Conservation (phyloP, 2,329 filamentous ascomycete species). For the Fusarium floridanum region DNA sequence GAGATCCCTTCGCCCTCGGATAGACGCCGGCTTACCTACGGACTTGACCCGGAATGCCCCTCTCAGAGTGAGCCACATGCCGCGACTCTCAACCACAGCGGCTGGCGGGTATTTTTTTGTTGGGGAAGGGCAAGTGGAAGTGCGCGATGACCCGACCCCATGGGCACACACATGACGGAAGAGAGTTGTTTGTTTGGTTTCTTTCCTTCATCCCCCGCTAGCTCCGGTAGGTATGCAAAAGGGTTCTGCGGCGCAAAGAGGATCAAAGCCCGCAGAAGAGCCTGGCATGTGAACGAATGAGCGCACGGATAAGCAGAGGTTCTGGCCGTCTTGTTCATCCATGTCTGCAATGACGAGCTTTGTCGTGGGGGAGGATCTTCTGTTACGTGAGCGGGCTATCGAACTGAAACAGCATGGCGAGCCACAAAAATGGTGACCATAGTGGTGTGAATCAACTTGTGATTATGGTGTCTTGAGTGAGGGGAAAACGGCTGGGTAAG, state of each 20-base stretch:
- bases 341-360: not conserved
- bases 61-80: slow-evolving; percentile 4
- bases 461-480: slow-evolving; percentile 22
- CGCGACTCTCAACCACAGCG: slow-evolving; percentile 32
- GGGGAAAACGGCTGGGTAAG: slow-evolving; percentile 14
- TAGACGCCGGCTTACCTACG: slow-evolving; percentile 3
- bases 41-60: not conserved
- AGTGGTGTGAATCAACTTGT: slow-evolving; percentile 37
- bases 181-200: not conserved
- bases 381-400: slow-evolving; percentile 25
- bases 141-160: not conserved
- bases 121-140: slow-evolving; percentile 18
- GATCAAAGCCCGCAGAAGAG: not conserved
- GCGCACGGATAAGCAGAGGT: slow-evolving; percentile 16
- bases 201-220: not conserved
- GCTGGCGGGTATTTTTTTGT: slow-evolving; percentile 31
- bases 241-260: not conserved
- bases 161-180: not conserved
- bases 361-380: slow-evolving; percentile 9
- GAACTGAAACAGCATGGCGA: slow-evolving; percentile 4
- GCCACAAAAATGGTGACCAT: slow-evolving; percentile 8
- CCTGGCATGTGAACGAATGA: slow-evolving; percentile 32
- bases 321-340: not conserved
- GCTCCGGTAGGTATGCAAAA: slow-evolving; percentile 2
- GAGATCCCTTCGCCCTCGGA: slow-evolving; percentile 36